Conservation (phyloP, 306 rosid genomes). For the Vigna unguiculata region DNA sequence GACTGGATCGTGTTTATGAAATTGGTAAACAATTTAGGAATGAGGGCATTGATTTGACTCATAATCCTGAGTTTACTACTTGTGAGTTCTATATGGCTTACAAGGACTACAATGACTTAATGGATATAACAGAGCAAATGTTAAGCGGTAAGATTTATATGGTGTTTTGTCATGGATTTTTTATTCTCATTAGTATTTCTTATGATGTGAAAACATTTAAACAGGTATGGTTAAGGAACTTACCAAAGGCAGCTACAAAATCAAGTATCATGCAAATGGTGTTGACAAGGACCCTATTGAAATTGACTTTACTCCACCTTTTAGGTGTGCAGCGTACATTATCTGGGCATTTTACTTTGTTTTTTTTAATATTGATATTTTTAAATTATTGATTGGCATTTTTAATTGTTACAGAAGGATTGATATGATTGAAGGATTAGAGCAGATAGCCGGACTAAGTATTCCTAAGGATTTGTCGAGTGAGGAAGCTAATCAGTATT, state of each 20-base stretch:
- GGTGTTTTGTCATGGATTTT: slow-evolving; percentile 1
- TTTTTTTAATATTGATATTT: slow-evolving; percentile 24
- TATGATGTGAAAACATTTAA: slow-evolving; percentile 37
- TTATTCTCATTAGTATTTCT: slow-evolving; percentile 6
- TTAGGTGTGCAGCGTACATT: slow-evolving; percentile 57
- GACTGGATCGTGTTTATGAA: slow-evolving; percentile 97
- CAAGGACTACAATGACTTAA: slow-evolving; percentile 83
- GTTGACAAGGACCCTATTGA: slow-evolving; percentile 78
- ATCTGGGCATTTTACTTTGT: background rate
- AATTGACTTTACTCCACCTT: slow-evolving; percentile 79
- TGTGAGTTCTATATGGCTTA: slow-evolving; percentile 98
- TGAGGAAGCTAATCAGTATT: slow-evolving; percentile 78
- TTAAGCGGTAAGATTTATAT: slow-evolving; percentile 71
- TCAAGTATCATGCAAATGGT: slow-evolving; percentile 79
- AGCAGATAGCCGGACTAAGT: slow-evolving; percentile 73
- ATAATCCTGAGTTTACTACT: slow-evolving; percentile 94
- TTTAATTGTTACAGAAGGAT: slow-evolving; percentile 68
- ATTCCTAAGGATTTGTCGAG: slow-evolving; percentile 85
- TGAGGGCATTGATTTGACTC: slow-evolving; percentile 97
- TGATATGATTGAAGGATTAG: slow-evolving; percentile 90
- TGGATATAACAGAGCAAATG: slow-evolving; percentile 87
- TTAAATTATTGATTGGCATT: slow-evolving; percentile 32
- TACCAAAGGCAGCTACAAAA: slow-evolving; percentile 80
- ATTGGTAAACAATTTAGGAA: slow-evolving; percentile 97
- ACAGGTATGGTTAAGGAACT: slow-evolving; percentile 89